Percentiles rank a stretch among this genome's conserved stretches.
Evolutionary conservation across 352 stramenopile species (phyloP).

Genomic region (Elongisporangium anandrum): DNA sequence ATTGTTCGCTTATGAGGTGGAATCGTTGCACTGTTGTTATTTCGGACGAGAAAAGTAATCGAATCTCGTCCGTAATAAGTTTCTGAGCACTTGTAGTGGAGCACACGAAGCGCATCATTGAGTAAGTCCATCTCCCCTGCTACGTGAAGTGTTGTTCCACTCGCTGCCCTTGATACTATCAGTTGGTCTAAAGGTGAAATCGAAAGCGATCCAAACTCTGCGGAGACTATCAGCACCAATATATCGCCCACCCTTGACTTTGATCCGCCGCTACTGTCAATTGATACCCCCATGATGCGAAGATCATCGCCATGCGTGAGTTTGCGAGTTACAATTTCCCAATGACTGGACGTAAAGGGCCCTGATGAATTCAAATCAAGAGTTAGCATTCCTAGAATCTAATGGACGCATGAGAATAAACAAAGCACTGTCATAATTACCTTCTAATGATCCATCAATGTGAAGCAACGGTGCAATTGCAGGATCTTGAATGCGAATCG

Average conservation of each 20-base stretch:
- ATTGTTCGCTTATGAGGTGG: constrained; percentile 17
- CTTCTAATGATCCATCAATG: constrained; percentile 20
- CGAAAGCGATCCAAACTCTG: constrained; percentile 7
- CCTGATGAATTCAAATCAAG: constrained; percentile 2
- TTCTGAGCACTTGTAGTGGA: constrained; percentile 15
- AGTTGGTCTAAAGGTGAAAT: constrained; percentile 7
- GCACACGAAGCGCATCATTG: constrained; percentile 13
- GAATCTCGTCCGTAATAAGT: constrained; percentile 12
- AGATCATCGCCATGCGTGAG: constrained; percentile 6
- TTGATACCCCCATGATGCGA: constrained; percentile 11
- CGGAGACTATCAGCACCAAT: constrained; percentile 8
- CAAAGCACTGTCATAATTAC: neutral
- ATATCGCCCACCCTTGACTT: neutral
- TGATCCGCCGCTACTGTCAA: constrained; percentile 4
- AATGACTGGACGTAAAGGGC: constrained; percentile 14
- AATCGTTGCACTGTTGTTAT: neutral
- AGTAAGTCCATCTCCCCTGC: constrained; percentile 4
- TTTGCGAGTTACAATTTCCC: constrained; percentile 10
- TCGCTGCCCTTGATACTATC: neutral
- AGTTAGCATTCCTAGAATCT: neutral
- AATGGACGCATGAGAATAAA: too few relatives aligned
- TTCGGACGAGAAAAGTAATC: constrained; percentile 14
- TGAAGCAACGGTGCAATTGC: constrained; percentile 5
- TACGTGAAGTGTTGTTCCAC: neutral
- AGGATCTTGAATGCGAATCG: neutral